A percentile compares a stretch with the other conserved stretches of the same genome.
These are phyloP conservation scores for Eimeria maxima DNA, from an alignment of 169 alveolate genomes.

Conservation along the genomic window DNA sequence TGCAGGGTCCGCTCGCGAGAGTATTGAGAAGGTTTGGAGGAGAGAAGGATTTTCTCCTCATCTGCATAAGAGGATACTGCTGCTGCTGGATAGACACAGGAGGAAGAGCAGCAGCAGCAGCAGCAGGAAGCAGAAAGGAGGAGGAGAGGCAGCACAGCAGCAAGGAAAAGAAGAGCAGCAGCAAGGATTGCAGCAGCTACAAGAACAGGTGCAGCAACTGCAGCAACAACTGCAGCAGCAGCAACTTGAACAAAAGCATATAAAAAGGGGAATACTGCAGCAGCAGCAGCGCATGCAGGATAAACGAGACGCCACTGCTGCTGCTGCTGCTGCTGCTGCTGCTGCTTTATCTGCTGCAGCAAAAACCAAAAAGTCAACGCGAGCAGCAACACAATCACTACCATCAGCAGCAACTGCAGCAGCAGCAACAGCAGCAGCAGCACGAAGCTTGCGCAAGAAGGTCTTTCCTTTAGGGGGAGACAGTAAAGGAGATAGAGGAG, in stretches of 20 bases:
- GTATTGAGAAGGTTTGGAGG: conserved; percentile 4
- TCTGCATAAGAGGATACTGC: not conserved
- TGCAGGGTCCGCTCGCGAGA: not conserved
- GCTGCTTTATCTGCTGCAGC: no score
- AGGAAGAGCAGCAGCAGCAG: conserved; percentile 17
- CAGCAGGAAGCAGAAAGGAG: not conserved
- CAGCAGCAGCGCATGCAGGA: conserved; percentile 2
- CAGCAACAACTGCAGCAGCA: conserved; percentile 26
- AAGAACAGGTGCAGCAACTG: not conserved
- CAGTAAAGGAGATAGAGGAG: not conserved
- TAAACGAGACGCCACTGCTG: not conserved
- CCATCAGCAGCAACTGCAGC: not conserved
- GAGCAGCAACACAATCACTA: not conserved
- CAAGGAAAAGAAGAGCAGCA: not conserved
- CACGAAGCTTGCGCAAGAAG: not conserved
- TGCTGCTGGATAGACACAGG: not conserved
- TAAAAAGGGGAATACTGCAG: not conserved
- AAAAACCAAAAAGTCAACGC: not conserved
- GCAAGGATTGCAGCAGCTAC: not conserved
- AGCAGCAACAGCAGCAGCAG: not conserved
- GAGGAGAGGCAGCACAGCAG: not conserved
- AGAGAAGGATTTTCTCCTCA: not conserved
- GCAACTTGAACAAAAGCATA: not conserved
- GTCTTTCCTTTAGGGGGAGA: not conserved
- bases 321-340: conserved; percentile 13